Conservation (phyloP, 2,329 filamentous ascomycete genomes). For the Neofusicoccum kwambonambiense region DNA sequence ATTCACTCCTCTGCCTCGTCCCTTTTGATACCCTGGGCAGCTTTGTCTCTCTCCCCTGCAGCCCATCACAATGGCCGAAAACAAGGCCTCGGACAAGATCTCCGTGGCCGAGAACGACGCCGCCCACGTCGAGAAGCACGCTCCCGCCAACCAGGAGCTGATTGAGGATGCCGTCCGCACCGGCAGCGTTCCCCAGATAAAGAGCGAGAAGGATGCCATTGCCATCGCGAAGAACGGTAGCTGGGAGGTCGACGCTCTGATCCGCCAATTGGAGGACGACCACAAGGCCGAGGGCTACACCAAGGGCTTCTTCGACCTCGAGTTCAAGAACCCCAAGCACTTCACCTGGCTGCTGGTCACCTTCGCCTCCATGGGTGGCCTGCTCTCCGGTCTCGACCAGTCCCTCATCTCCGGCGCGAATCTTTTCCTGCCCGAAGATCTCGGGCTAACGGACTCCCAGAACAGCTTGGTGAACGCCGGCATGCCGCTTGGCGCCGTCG, state of each 20-base stretch:
- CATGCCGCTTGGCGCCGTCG: constrained; percentile 71
- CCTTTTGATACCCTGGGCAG: neutral
- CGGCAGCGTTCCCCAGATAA: constrained; percentile 8
- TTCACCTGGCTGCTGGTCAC: constrained; percentile 69
- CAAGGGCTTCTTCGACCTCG: constrained; percentile 51
- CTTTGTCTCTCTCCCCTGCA: neutral
- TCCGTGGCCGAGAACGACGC: neutral
- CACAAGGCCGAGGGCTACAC: constrained; percentile 36
- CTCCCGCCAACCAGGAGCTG: neutral
- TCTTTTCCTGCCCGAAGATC: constrained; percentile 61
- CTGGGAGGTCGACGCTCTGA: constrained; percentile 47
- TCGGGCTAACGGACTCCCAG: constrained; percentile 55
- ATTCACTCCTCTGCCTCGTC: constrained; percentile 2
- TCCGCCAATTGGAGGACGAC: constrained; percentile 42
- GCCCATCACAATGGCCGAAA: constrained; percentile 13
- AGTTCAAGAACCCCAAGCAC: constrained; percentile 60
- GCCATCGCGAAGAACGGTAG: constrained; percentile 22
- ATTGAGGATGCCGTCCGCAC: constrained; percentile 13
- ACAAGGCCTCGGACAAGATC: constrained; percentile 6
- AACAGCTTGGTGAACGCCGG: constrained; percentile 67
- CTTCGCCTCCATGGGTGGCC: constrained; percentile 72
- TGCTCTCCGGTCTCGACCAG: constrained; percentile 71
- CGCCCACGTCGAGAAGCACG: constrained; percentile 15
- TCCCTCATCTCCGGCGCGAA: constrained; percentile 71
- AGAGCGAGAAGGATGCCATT: constrained; percentile 13